Percentiles rank a stretch among this genome's conserved stretches.
phyloP scores from a whole-genome alignment of 1,284 basidiomycete genomes.

The Polyporus tsugae region DNA sequence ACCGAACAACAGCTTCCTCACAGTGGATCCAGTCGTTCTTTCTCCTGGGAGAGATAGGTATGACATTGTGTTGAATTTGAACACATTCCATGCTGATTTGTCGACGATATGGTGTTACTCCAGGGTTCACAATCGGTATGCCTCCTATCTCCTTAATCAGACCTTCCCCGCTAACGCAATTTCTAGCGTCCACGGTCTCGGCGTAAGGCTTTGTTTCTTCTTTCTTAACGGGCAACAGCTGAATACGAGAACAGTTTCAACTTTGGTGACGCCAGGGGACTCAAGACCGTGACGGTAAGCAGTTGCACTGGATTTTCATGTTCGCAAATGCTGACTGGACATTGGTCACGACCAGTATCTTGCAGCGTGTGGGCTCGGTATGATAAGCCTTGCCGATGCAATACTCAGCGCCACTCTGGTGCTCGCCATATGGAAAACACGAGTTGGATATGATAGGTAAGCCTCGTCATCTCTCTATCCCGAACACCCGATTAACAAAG shows the following conservation, averaged over 20 bases:
- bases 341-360: neutral
- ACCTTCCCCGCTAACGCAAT: neutral
- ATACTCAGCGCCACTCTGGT: neutral
- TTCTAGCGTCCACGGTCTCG: neutral
- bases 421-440: slow-evolving; percentile 6
- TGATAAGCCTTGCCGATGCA: neutral
- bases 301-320: neutral
- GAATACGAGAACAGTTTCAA: neutral
- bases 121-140: slow-evolving; percentile 2
- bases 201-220: neutral
- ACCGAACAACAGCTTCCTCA: neutral
- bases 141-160: neutral
- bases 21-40: neutral
- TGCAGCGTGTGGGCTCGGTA: neutral
- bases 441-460: slow-evolving; percentile 4
- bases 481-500: neutral
- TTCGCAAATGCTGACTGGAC: neutral
- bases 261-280: neutral
- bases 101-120: neutral
- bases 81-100: neutral
- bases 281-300: slow-evolving; percentile 5
- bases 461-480: neutral
- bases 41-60: neutral
- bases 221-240: neutral
- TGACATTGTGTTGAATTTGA: neutral